These are phyloP conservation scores for Neocatenulostroma microsporum DNA, from an alignment of 2,329 filamentous ascomycete genomes.

Conservation along the genomic window DNA sequence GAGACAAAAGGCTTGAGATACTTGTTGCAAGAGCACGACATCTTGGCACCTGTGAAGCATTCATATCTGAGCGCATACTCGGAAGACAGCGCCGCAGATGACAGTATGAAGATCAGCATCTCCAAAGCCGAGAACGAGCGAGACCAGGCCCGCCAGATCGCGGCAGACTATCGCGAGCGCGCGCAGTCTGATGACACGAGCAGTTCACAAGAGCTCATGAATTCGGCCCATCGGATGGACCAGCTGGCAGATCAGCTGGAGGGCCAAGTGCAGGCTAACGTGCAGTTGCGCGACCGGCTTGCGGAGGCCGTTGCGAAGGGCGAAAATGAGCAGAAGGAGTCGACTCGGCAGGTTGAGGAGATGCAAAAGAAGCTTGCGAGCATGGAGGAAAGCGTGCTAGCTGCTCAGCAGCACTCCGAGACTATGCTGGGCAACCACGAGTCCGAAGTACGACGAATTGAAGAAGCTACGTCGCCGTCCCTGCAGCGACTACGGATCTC, in stretches of 20 bases:
- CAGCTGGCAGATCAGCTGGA: conserved; percentile 71
- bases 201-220: conserved; percentile 54
- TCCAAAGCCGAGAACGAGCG: conserved; percentile 63
- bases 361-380: conserved; percentile 72
- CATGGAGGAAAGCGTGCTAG: conserved; percentile 75
- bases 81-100: conserved; percentile 15
- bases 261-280: conserved; percentile 71
- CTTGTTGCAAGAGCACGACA: conserved; percentile 75
- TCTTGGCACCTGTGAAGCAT: conserved; percentile 57
- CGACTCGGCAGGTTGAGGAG: conserved; percentile 71
- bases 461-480: conserved; percentile 68
- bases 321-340: conserved; percentile 72
- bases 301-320: conserved; percentile 72
- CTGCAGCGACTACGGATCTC: conserved; percentile 58
- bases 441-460: conserved; percentile 68
- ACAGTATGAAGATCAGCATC: conserved; percentile 56
- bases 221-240: conserved; percentile 70
- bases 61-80: conserved; percentile 16
- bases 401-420: conserved; percentile 79
- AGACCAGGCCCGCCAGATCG: conserved; percentile 62
- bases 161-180: conserved; percentile 53
- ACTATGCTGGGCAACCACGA: conserved; percentile 77
- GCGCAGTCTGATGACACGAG: conserved; percentile 46
- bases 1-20: conserved; percentile 78
- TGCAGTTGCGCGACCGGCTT: conserved; percentile 65